Percentiles rank a stretch among this genome's conserved stretches.
Evolutionary conservation across 139 green algal species (phyloP).

Genomic region (Chlamydomonas sp.): DNA sequence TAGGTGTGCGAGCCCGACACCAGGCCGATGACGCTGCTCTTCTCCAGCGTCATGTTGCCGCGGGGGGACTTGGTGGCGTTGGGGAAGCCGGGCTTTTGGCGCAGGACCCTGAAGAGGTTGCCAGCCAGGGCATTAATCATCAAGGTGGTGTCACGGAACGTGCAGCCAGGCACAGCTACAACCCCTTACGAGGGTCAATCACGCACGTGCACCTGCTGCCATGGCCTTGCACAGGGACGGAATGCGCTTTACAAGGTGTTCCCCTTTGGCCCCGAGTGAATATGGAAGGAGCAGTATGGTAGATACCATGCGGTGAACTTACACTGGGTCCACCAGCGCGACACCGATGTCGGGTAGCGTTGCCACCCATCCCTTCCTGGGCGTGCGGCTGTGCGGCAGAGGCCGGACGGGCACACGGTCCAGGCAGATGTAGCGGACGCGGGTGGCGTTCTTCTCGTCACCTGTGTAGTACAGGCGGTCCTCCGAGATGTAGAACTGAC

Average conservation of each 20-base stretch:
- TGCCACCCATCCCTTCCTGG: conserved; percentile 22
- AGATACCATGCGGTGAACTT: neutral
- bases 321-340: conserved; percentile 45
- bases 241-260: no score
- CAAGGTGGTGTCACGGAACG: conserved; percentile 21
- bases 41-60: conserved; percentile 3
- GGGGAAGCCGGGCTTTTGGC: conserved; percentile 37
- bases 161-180: conserved; percentile 19
- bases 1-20: conserved; percentile 69
- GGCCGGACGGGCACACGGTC: conserved; percentile 66
- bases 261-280: neutral
- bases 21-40: conserved; percentile 49
- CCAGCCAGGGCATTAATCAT: neutral
- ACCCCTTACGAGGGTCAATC: no score
- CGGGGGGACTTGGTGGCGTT: neutral
- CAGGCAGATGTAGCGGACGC: conserved; percentile 61
- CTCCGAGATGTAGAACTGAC: conserved; percentile 61
- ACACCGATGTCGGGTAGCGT: conserved; percentile 51
- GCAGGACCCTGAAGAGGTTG: conserved; percentile 9
- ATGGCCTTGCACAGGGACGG: no score
- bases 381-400: conserved; percentile 52
- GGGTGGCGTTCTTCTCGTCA: conserved; percentile 31
- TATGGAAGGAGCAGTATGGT: neutral
- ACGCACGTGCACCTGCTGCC: no score
- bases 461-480: conserved; percentile 66